A percentile compares a stretch with the other conserved stretches of the same genome.
phyloP scores from a whole-genome alignment of 164 flowering plant species.

The Vitis rupestris region DNA sequence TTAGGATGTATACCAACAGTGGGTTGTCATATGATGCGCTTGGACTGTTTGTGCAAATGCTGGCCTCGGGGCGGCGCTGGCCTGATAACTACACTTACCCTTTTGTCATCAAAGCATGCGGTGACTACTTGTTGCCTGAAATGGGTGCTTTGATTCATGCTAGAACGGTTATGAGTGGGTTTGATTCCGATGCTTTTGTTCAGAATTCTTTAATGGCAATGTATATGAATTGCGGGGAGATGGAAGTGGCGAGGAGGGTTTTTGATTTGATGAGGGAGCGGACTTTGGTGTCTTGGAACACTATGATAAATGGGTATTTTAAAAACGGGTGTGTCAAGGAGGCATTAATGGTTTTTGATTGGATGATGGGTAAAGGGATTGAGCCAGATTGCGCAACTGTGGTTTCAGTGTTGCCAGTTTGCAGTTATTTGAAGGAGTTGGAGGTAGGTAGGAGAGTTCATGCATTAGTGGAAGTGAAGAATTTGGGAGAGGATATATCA shows the following conservation, averaged over 20 bases:
- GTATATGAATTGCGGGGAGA: constrained; percentile 61
- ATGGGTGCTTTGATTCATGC: constrained; percentile 50
- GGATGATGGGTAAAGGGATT: constrained; percentile 40
- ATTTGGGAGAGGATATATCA: constrained; percentile 27
- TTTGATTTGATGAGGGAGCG: constrained; percentile 47
- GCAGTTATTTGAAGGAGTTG: constrained; percentile 51
- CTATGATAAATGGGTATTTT: constrained; percentile 62
- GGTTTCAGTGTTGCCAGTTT: constrained; percentile 66
- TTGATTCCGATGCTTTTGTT: constrained; percentile 36
- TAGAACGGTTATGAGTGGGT: constrained; percentile 29
- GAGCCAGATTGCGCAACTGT: constrained; percentile 55
- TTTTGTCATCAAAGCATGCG: constrained; percentile 52
- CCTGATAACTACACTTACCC: constrained; percentile 63
- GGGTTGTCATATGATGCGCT: constrained; percentile 34
- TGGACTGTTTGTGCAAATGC: constrained; percentile 47
- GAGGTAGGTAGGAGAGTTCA: constrained; percentile 45
- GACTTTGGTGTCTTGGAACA: constrained; percentile 67
- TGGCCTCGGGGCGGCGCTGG: constrained; percentile 17
- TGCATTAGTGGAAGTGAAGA: constrained; percentile 32
- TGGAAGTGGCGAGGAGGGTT: constrained; percentile 33
- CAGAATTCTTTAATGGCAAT: constrained; percentile 57
- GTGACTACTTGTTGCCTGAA: constrained; percentile 29
- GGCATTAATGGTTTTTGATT: constrained; percentile 44
- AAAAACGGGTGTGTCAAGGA: constrained; percentile 42
- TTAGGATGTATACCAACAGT: constrained; percentile 34